phyloP scores from a whole-genome alignment of 1,284 basidiomycete species.

The Coniferiporia weirii region DNA sequence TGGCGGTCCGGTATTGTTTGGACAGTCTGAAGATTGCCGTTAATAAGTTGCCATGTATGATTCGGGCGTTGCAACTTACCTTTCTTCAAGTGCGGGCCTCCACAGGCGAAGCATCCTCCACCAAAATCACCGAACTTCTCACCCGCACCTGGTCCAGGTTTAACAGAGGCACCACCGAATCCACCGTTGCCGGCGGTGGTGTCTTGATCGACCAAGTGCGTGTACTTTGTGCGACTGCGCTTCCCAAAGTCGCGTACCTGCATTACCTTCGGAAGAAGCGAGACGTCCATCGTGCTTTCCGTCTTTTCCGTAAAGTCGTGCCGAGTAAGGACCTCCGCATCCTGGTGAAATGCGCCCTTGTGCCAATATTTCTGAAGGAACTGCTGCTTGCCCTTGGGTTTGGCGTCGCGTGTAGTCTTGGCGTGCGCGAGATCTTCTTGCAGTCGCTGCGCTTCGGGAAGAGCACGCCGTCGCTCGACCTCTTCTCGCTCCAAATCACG shows the following conservation, averaged over 20 bases:
- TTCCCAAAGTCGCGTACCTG: slow-evolving; percentile 97
- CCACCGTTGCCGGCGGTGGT: slow-evolving; percentile 65
- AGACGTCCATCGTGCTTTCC: slow-evolving; percentile 80
- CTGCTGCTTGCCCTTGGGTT: slow-evolving; percentile 83
- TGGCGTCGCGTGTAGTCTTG: slow-evolving; percentile 72
- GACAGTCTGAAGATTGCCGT: slow-evolving; percentile 54
- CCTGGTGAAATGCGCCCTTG: slow-evolving; percentile 98
- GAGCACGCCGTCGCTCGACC: slow-evolving; percentile 81
- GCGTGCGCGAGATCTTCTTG: slow-evolving; percentile 88
- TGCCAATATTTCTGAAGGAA: slow-evolving; percentile 99
- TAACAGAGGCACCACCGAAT: slow-evolving; percentile 59
- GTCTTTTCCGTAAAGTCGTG: slow-evolving; percentile 91
- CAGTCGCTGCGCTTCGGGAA: slow-evolving; percentile 89
- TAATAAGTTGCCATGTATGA: no score
- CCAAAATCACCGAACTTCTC: slow-evolving; percentile 47
- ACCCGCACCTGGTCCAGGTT: slow-evolving; percentile 27
- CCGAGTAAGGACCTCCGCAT: slow-evolving; percentile 79
- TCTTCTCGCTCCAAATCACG: slow-evolving; percentile 85
- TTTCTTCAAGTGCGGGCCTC: slow-evolving; percentile 86
- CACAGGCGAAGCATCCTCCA: slow-evolving; percentile 85
- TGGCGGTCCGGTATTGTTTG: slow-evolving; percentile 54
- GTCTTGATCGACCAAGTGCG: slow-evolving; percentile 92
- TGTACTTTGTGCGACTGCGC: slow-evolving; percentile 89
- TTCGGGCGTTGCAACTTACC: slow-evolving; percentile 38
- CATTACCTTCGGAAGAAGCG: slow-evolving; percentile 89